Conservation (phyloP, 2,329 filamentous ascomycete species). For the Aspergillus sp. region DNA sequence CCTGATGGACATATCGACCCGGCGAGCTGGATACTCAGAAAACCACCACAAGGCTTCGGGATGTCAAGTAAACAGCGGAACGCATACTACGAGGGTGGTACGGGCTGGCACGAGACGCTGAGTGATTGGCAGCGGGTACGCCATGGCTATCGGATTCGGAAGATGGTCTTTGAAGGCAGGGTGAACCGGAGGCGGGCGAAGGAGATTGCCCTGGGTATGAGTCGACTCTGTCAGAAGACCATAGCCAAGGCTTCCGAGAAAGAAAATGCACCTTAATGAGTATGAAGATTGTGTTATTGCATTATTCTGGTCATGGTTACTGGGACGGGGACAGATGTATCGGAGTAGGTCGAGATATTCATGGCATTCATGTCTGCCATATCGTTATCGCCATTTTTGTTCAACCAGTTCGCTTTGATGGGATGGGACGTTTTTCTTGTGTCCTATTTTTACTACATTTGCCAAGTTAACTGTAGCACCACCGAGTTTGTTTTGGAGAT, state of each 20-base stretch:
- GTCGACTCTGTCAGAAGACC: conserved; percentile 11
- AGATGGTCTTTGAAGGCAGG: conserved; percentile 28
- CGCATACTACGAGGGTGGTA: conserved; percentile 34
- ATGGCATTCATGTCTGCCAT: neutral
- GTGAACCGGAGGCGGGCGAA: conserved; percentile 29
- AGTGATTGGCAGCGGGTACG: conserved; percentile 34
- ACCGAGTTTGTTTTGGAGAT: conserved; percentile 5
- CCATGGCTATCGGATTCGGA: conserved; percentile 31
- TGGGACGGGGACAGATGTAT: neutral
- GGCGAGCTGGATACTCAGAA: conserved; percentile 35
- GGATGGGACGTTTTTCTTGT: neutral
- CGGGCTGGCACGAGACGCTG: conserved; percentile 35
- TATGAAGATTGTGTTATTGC: neutral
- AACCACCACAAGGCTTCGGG: conserved; percentile 33
- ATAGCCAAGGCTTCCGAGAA: neutral
- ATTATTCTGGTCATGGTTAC: neutral
- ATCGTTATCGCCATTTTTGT: conserved; percentile 2
- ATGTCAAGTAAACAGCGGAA: conserved; percentile 29
- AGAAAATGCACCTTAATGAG: neutral
- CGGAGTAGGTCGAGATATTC: neutral
- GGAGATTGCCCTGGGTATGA: conserved; percentile 19
- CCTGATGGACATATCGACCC: conserved; percentile 35
- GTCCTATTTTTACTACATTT: conserved; percentile 6
- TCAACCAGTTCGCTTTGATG: neutral
- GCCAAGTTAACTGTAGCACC: neutral